These are phyloP conservation scores for Blastobotrys robertii DNA, from an alignment of 805 yeast genomes.

Conservation along the genomic window DNA sequence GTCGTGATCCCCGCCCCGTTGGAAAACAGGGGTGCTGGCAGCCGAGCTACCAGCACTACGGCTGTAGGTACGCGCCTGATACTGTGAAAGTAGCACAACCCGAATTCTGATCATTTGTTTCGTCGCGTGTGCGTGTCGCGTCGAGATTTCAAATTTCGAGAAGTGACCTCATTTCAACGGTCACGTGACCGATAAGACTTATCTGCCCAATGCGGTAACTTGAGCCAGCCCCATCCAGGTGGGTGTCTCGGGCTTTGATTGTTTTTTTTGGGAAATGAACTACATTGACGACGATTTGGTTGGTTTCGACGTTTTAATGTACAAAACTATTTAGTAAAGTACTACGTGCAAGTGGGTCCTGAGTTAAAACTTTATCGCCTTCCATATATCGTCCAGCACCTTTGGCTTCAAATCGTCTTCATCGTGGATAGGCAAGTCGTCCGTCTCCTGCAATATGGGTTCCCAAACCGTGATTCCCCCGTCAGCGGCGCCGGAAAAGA, in stretches of 20 bases:
- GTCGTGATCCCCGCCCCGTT: not conserved
- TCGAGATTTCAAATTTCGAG: not conserved
- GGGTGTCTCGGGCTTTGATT: too few species aligned
- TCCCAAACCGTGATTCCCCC: constrained; percentile 57
- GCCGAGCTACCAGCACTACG: constrained; percentile 5
- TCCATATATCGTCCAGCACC: constrained; percentile 11
- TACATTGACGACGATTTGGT: not conserved
- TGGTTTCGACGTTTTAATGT: not conserved
- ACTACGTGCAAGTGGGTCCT: not conserved
- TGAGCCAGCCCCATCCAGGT: too few species aligned
- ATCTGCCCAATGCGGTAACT: too few species aligned
- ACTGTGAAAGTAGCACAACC: constrained; percentile 33
- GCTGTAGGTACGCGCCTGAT: constrained; percentile 14
- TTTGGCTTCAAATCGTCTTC: constrained; percentile 6
- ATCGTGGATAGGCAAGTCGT: not conserved
- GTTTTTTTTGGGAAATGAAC: not conserved
- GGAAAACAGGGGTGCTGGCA: constrained; percentile 14
- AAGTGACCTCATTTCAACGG: not conserved
- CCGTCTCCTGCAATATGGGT: constrained; percentile 20
- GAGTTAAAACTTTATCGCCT: constrained; percentile 1
- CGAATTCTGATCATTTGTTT: constrained; percentile 34
- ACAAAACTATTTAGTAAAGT: not conserved
- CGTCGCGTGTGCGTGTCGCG: not conserved
- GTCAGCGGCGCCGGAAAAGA: constrained; percentile 54
- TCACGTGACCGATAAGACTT: too few species aligned